Evolutionary conservation across 1,284 basidiomycete genomes (phyloP).

Genomic region (Malassezia yamatoensis): DNA sequence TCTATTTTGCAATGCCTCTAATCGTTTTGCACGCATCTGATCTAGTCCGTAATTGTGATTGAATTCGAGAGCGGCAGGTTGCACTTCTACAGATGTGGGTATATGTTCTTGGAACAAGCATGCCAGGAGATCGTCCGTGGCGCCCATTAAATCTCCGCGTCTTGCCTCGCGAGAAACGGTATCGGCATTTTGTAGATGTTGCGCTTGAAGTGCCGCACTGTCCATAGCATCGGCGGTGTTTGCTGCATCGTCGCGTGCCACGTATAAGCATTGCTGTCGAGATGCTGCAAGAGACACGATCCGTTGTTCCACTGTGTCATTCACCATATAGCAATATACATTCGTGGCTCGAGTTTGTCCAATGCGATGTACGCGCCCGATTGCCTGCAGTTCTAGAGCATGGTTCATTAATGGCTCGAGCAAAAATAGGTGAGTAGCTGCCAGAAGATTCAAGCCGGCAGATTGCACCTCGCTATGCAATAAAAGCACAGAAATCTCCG

Average conservation of each 20-base stretch:
- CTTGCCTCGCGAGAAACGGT: constrained; percentile 13
- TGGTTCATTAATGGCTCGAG: constrained; percentile 42
- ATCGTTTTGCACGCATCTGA: background rate
- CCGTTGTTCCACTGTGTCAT: constrained; percentile 37
- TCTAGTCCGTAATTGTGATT: background rate
- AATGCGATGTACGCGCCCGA: constrained; percentile 41
- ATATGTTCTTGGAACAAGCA: constrained; percentile 28
- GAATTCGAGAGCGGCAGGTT: too few species aligned
- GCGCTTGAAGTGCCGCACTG: constrained; percentile 15
- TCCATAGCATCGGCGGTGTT: constrained; percentile 4
- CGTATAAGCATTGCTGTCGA: constrained; percentile 29
- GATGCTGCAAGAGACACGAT: constrained; percentile 27
- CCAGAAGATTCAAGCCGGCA: constrained; percentile 35
- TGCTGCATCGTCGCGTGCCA: constrained; percentile 11
- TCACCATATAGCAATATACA: constrained; percentile 36
- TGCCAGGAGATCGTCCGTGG: constrained; percentile 25
- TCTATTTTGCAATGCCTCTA: background rate
- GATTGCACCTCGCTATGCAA: constrained; percentile 43
- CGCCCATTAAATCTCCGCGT: constrained; percentile 26
- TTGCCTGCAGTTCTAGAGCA: constrained; percentile 37
- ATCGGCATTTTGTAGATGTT: constrained; percentile 18
- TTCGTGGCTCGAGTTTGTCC: constrained; percentile 35
- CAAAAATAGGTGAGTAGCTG: constrained; percentile 35
- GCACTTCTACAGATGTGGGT: background rate
- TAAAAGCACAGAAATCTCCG: constrained; percentile 28